phyloP scores from a whole-genome alignment of 345 rosid genomes.

The Rhizophora mangle region DNA sequence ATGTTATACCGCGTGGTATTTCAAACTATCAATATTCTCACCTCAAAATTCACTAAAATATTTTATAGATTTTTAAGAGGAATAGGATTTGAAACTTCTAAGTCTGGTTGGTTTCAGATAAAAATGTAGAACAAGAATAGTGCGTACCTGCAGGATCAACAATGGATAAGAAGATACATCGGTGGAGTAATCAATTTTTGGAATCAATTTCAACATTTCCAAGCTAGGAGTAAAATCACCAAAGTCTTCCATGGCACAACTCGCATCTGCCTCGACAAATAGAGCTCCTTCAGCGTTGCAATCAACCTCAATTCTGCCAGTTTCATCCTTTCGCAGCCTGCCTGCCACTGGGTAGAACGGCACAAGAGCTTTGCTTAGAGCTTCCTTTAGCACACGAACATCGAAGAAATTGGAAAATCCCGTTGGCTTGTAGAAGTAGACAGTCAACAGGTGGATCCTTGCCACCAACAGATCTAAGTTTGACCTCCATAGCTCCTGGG shows the following conservation, averaged over 20 bases:
- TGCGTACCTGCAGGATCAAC: slow-evolving; percentile 23
- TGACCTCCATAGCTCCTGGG: slow-evolving; percentile 28
- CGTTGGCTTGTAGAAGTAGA: slow-evolving; percentile 23
- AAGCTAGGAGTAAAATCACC: slow-evolving; percentile 16
- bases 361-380: slow-evolving; percentile 31
- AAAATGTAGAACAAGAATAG: no score
- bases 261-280: slow-evolving; percentile 32
- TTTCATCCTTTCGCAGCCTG: slow-evolving; percentile 21
- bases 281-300: slow-evolving; percentile 36
- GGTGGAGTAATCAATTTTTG: slow-evolving; percentile 16
- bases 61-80: no score
- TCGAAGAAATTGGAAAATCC: slow-evolving; percentile 13
- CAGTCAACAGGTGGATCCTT: not conserved
- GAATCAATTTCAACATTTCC: slow-evolving; percentile 20
- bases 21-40: no score
- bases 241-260: slow-evolving; percentile 11
- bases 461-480: slow-evolving; percentile 25
- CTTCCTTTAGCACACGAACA: slow-evolving; percentile 18
- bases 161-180: slow-evolving; percentile 28
- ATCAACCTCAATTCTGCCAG: slow-evolving; percentile 25
- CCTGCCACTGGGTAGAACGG: slow-evolving; percentile 39
- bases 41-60: no score
- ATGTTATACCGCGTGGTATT: no score
- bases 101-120: no score
- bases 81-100: no score